Evolutionary conservation across 192 early-diverging fungal genomes (phyloP).

Genomic region (Backusella morwellensis): DNA sequence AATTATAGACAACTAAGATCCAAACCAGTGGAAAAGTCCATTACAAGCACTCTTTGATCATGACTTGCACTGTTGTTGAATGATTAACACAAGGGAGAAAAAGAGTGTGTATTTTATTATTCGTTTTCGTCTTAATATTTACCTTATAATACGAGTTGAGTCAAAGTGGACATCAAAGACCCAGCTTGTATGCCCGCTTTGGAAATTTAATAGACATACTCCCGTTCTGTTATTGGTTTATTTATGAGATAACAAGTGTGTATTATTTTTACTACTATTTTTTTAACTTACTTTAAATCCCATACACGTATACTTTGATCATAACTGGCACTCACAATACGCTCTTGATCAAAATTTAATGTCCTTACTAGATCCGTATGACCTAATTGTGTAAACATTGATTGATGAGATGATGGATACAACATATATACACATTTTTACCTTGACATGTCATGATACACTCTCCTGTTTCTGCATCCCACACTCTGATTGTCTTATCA

Average conservation of each 20-base stretch:
- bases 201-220: conserved; percentile 72
- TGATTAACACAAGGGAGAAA: conserved; percentile 11
- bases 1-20: conserved; percentile 21
- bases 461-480: conserved; percentile 59
- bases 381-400: conserved; percentile 19
- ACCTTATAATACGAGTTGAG: conserved; percentile 74
- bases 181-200: conserved; percentile 87
- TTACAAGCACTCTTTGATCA: conserved; percentile 39
- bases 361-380: conserved; percentile 84
- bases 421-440: neutral
- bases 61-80: conserved; percentile 39
- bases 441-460: conserved; percentile 55
- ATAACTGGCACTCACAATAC: conserved; percentile 83
- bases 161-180: conserved; percentile 96
- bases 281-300: conserved; percentile 61
- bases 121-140: conserved; percentile 3
- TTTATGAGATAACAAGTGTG: neutral
- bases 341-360: conserved; percentile 75
- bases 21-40: conserved; percentile 40
- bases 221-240: conserved; percentile 46
- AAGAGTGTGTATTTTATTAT: neutral
- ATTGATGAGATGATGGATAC: neutral
- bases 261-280: neutral
- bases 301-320: conserved; percentile 95
- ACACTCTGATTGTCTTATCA: conserved; percentile 77